Conservation (phyloP, 495 filamentous ascomycete genomes). For the Eremomyces bilateralis region DNA sequence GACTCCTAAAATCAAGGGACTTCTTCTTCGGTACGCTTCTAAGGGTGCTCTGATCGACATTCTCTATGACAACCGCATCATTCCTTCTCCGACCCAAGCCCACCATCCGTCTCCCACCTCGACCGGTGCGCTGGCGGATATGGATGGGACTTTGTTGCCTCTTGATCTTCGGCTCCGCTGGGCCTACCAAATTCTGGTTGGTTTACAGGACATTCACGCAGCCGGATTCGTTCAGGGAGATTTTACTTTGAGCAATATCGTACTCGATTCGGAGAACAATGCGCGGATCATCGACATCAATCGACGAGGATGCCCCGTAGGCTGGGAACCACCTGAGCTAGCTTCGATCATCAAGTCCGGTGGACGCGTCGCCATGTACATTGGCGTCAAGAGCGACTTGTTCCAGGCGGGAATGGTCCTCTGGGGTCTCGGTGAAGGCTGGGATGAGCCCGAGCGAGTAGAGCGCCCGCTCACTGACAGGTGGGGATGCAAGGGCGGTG, state of each 20-base stretch:
- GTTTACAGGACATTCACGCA: conserved; percentile 83
- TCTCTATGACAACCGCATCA: conserved; percentile 55
- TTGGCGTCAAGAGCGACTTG: conserved; percentile 91
- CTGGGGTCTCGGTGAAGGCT: conserved; percentile 70
- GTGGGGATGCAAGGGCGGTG: conserved; percentile 4
- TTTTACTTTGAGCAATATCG: conserved; percentile 93
- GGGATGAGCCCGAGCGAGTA: conserved; percentile 75
- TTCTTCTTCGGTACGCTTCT: conserved; percentile 76
- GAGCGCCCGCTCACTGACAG: conserved; percentile 60
- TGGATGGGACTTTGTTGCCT: no score
- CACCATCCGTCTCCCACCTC: no score
- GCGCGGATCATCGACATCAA: conserved; percentile 99
- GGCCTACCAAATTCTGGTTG: conserved; percentile 82
- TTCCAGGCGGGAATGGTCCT: conserved; percentile 95
- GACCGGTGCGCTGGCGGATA: no score
- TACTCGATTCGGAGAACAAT: conserved; percentile 64
- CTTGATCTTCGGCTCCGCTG: conserved; percentile 70
- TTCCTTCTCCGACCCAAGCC: no score
- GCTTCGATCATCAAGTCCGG: conserved; percentile 70
- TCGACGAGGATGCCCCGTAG: conserved; percentile 79
- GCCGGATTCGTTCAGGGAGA: conserved; percentile 94
- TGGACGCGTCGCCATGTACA: conserved; percentile 92
- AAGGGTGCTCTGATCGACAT: conserved; percentile 77
- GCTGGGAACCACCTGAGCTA: conserved; percentile 94
- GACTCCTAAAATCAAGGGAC: conserved; percentile 70